Percentiles rank a stretch among this genome's conserved stretches.
phyloP scores from a whole-genome alignment of 2,329 filamentous ascomycete genomes.

The Beauveria rudraprayagi region DNA sequence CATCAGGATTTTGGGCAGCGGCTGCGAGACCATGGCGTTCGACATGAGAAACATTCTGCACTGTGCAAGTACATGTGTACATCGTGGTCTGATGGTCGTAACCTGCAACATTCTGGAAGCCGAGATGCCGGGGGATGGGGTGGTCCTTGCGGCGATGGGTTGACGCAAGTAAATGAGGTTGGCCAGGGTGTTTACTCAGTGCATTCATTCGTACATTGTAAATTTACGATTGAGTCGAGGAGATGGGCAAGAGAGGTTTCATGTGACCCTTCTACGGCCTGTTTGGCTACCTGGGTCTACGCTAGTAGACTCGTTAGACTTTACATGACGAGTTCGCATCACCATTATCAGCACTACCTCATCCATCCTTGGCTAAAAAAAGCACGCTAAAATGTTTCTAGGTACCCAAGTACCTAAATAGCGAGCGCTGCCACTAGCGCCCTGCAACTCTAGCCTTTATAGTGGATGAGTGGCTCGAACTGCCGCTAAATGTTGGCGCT shows the following conservation, averaged over 20 bases:
- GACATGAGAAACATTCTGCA: neutral
- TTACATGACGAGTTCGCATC: too few relatives aligned
- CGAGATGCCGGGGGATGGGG: neutral
- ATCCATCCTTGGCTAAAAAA: too few relatives aligned
- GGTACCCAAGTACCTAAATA: neutral
- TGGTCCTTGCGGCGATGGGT: slow-evolving; percentile 4
- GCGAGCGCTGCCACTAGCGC: neutral
- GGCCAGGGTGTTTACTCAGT: neutral
- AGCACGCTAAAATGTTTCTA: neutral
- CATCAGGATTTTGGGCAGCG: neutral
- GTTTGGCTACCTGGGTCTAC: too few relatives aligned
- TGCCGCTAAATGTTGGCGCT: neutral
- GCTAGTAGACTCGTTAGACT: too few relatives aligned
- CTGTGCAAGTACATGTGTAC: neutral
- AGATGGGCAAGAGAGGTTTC: neutral
- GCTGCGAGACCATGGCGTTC: neutral
- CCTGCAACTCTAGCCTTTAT: slow-evolving; percentile 7
- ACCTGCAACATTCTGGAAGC: slow-evolving; percentile 1
- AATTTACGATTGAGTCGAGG: too few relatives aligned
- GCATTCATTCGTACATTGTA: too few relatives aligned
- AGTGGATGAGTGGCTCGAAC: neutral
- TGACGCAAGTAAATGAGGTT: neutral
- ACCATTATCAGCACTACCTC: too few relatives aligned
- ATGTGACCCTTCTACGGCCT: neutral
- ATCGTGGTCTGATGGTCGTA: neutral